Base-by-base conservation (phyloP, 306 rosid genomes). In the Begonia peltatifolia region DNA sequence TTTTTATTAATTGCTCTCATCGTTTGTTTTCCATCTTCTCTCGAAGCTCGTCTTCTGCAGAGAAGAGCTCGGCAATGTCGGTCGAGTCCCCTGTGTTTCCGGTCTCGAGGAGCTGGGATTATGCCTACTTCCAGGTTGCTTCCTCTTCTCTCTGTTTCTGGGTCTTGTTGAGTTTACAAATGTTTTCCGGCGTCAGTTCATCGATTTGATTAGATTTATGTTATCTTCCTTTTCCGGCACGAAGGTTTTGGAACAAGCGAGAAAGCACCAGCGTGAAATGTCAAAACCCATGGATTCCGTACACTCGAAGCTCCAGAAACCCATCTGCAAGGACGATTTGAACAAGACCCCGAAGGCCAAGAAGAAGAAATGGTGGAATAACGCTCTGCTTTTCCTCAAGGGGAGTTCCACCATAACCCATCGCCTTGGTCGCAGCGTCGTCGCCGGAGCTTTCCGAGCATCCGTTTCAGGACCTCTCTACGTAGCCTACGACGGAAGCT, bases 291-390 rank as follows among this genome's bases (percentile, higher is more conserved):
- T 85, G 46, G 87, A 90, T 66, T 74, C 95, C 57, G 76, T 76
- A 35, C 87, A 85, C 65, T 90, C 86, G 78, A 90, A 81, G 84
- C 95, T 83, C 61, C 85, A 80, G 43, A 85, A 90, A 25, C 95
- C 95, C 64, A 72, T 76, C 57, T 78, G 79, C 14, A 85, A 78
- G 25, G 97, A 85, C 15, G 89, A 82, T 1, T 64, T 79, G 1
- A 71, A 73, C 30, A 88, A 71, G 49, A n/a, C 59, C 52, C 74
- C 74, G 56, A 72, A 73, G 62, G 10, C 70, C 16, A 82, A 64
- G 73, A 82, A 75, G 72, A 80, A 71, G 71, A 72, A 76, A 2
- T 87, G 94, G 96, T 87, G 96, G 96, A 87, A 54, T 59, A 69
- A 9, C n/a, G 81, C 94, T 14, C 43, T 80, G 16, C 63, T 74